These are phyloP conservation scores for Oryza australiensis DNA, from an alignment of 176 grass and related monocot genomes.

Conservation along the genomic window DNA sequence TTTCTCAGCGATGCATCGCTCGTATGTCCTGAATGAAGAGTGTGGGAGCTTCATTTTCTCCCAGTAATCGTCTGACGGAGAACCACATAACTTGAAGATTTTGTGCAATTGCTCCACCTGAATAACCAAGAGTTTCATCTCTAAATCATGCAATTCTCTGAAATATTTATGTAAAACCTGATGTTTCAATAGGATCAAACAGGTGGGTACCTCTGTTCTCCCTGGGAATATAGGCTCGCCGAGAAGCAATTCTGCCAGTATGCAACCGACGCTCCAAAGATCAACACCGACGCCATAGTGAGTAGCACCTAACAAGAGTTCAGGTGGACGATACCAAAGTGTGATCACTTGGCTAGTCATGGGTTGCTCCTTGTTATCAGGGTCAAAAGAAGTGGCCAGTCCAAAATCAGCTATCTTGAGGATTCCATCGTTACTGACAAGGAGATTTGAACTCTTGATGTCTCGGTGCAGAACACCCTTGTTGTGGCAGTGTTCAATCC, in stretches of 20 bases:
- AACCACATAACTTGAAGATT: conserved; percentile 94
- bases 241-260: conserved; percentile 82
- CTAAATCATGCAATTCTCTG: not conserved
- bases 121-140: conserved; percentile 17
- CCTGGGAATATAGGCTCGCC: conserved; percentile 71
- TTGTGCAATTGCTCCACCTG: conserved; percentile 98
- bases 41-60: conserved; percentile 68
- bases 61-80: conserved; percentile 79
- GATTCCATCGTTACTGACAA: conserved; percentile 69
- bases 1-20: conserved; percentile 63
- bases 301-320: conserved; percentile 85
- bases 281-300: conserved; percentile 82
- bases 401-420: conserved; percentile 99
- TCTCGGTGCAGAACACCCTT: conserved; percentile 84
- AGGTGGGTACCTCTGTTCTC: conserved; percentile 76
- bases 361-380: conserved; percentile 38
- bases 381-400: conserved; percentile 70
- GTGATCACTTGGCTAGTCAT: conserved; percentile 96
- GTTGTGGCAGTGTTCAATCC: conserved; percentile 87
- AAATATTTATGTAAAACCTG: conserved; percentile 2
- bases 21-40: conserved; percentile 66
- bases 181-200: conserved; percentile 4
- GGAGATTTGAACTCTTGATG: conserved; percentile 92
- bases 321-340: conserved; percentile 96
- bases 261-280: conserved; percentile 94